Evolutionary conservation across 345 rosid genomes (phyloP).

Genomic region (Cardamine resedifolia): DNA sequence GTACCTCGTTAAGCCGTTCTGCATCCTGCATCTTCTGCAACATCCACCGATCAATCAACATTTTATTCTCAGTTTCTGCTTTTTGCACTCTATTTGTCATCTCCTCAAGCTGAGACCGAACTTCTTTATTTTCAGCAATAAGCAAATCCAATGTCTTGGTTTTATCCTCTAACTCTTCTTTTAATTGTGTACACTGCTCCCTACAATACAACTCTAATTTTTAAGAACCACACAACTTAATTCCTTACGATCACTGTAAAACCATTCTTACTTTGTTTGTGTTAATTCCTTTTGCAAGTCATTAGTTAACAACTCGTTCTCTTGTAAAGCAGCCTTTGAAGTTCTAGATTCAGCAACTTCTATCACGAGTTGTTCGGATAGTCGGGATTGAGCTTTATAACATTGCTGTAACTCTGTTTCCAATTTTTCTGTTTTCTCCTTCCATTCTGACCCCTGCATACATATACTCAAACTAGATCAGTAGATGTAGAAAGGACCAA

Average conservation of each 20-base stretch:
- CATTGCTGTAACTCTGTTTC: conserved; percentile 87
- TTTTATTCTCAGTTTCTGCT: conserved; percentile 88
- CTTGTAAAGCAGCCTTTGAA: conserved; percentile 64
- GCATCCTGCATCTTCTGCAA: conserved; percentile 97
- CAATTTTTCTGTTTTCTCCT: conserved; percentile 78
- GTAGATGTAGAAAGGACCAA: background rate
- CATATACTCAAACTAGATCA: conserved; percentile 7
- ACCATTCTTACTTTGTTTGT: conserved; percentile 51
- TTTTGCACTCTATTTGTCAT: conserved; percentile 61
- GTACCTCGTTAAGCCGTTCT: conserved; percentile 98
- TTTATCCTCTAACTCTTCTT: conserved; percentile 66
- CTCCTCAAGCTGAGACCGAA: conserved; percentile 61
- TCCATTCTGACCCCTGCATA: conserved; percentile 89
- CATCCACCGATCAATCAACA: conserved; percentile 95
- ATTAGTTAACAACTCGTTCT: conserved; percentile 57
- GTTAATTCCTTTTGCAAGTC: conserved; percentile 53
- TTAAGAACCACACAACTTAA: conserved; percentile 7
- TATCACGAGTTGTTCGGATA: conserved; percentile 85
- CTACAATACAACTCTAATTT: conserved; percentile 39
- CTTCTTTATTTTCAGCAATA: conserved; percentile 58
- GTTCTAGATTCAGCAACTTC: conserved; percentile 85
- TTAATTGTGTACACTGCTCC: conserved; percentile 59
- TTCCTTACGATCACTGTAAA: background rate
- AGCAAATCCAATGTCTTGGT: conserved; percentile 61
- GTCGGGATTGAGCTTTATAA: conserved; percentile 86